These are phyloP conservation scores for Colletotrichum truncatum DNA, from an alignment of 2,329 filamentous ascomycete genomes.

Conservation along the genomic window DNA sequence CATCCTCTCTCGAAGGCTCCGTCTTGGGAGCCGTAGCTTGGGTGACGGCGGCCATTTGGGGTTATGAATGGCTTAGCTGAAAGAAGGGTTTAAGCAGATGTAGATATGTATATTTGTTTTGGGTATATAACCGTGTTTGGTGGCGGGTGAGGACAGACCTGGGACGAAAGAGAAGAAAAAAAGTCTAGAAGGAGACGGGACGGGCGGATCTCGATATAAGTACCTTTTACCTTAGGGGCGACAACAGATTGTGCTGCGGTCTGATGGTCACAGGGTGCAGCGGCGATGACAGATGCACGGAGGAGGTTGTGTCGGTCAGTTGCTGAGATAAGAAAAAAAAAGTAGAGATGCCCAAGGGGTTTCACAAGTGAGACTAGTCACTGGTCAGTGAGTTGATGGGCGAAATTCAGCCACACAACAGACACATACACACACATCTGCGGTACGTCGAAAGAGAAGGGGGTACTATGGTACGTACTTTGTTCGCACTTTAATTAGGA, in stretches of 20 bases:
- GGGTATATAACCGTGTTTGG: slow-evolving; percentile 1
- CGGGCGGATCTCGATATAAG: slow-evolving; percentile 21
- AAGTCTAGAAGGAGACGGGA: slow-evolving; percentile 25
- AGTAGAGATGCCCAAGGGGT: slow-evolving; percentile 10
- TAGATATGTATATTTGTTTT: slow-evolving; percentile 18
- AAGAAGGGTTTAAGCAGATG: not conserved
- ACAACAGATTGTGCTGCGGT: slow-evolving; percentile 21
- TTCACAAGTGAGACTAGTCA: slow-evolving; percentile 27
- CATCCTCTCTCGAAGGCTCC: slow-evolving; percentile 59
- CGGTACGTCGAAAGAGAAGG: not conserved
- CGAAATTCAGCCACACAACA: slow-evolving; percentile 8
- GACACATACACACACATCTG: not conserved
- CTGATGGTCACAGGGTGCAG: slow-evolving; percentile 28
- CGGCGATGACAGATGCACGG: slow-evolving; percentile 26
- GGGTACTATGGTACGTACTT: too few relatives aligned
- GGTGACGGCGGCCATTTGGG: slow-evolving; percentile 44
- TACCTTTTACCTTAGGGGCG: slow-evolving; percentile 19
- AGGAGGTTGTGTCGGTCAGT: slow-evolving; percentile 19
- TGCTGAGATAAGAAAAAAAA: slow-evolving; percentile 28
- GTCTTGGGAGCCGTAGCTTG: slow-evolving; percentile 40
- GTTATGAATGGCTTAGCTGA: not conserved
- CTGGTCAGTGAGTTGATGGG: slow-evolving; percentile 1
- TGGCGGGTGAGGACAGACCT: slow-evolving; percentile 25
- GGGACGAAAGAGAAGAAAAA: slow-evolving; percentile 15
- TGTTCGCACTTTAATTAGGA: too few relatives aligned